A percentile compares a stretch with the other conserved stretches of the same genome.
phyloP scores from a whole-genome alignment of 2,329 filamentous ascomycete species.

The Pseudomassariella vexata region DNA sequence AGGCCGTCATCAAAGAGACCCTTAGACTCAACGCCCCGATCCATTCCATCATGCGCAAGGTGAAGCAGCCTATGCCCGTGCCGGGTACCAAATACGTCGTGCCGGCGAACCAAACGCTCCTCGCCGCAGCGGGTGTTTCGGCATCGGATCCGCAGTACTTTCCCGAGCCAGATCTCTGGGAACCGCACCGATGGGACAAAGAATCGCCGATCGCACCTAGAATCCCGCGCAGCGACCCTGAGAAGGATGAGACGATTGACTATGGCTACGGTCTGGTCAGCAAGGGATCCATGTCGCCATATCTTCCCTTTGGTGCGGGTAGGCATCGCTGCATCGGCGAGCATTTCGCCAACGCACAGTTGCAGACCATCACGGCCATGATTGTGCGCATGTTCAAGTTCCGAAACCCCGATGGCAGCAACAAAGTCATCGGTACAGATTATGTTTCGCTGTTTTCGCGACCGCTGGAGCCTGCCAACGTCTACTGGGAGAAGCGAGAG shows the following conservation, averaged over 20 bases:
- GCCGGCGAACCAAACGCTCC: conserved; percentile 72
- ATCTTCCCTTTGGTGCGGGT: conserved; percentile 90
- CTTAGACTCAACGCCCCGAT: conserved; percentile 88
- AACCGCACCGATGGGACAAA: conserved; percentile 85
- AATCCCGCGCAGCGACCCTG: conserved; percentile 36
- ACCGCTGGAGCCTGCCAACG: conserved; percentile 62
- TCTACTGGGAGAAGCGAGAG: conserved; percentile 70
- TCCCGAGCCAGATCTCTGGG: conserved; percentile 76
- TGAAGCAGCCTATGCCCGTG: conserved; percentile 81
- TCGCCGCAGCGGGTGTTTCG: conserved; percentile 80
- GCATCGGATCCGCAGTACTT: conserved; percentile 70
- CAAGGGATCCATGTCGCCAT: conserved; percentile 85
- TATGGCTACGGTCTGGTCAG: conserved; percentile 91
- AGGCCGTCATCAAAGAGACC: conserved; percentile 84
- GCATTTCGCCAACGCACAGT: conserved; percentile 90
- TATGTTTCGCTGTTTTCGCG: conserved; percentile 69
- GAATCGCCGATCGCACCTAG: conserved; percentile 50
- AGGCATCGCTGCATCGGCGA: conserved; percentile 94
- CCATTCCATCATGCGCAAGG: conserved; percentile 89
- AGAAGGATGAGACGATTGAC: conserved; percentile 72
- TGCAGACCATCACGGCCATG: conserved; percentile 76
- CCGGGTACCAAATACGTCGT: conserved; percentile 79
- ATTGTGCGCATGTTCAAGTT: conserved; percentile 78
- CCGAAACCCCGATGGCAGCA: conserved; percentile 65
- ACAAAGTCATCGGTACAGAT: conserved; percentile 62